A percentile compares a stretch with the other conserved stretches of the same genome.
Evolutionary conservation across 2,329 filamentous ascomycete species (phyloP).

Genomic region (Teratosphaeria viscida): DNA sequence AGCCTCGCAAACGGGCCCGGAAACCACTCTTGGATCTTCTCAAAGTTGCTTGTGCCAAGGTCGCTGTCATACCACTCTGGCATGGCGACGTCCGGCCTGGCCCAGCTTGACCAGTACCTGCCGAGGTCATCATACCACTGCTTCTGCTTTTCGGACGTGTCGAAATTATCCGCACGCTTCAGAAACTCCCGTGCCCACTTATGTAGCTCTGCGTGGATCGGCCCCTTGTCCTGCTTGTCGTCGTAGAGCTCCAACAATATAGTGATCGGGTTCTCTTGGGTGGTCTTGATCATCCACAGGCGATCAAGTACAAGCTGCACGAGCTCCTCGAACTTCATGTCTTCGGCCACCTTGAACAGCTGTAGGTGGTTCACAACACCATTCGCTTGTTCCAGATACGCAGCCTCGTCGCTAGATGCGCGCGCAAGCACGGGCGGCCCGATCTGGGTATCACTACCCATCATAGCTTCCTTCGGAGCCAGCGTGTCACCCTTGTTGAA

Average conservation of each 20-base stretch:
- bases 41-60: conserved; percentile 8
- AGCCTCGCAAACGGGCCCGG: conserved; percentile 6
- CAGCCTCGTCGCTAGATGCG: background rate
- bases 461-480: background rate
- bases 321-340: conserved; percentile 29
- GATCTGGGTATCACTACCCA: background rate
- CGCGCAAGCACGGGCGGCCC: conserved; percentile 9
- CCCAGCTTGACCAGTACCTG: background rate
- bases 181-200: conserved; percentile 17
- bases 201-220: conserved; percentile 17
- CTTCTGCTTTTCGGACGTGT: background rate
- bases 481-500: conserved; percentile 9
- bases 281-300: conserved; percentile 22
- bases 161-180: background rate
- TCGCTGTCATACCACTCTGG: background rate
- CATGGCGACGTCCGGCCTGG: background rate
- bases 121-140: background rate
- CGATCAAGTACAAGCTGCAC: conserved; percentile 24
- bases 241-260: conserved; percentile 28
- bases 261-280: conserved; percentile 27
- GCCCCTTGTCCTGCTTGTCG: conserved; percentile 5
- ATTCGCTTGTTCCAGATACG: background rate
- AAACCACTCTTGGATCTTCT: conserved; percentile 7
- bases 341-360: conserved; percentile 25
- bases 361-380: conserved; percentile 16